These are phyloP conservation scores for Aspergillus sp. DNA, from an alignment of 2,329 filamentous ascomycete species.

Conservation along the genomic window DNA sequence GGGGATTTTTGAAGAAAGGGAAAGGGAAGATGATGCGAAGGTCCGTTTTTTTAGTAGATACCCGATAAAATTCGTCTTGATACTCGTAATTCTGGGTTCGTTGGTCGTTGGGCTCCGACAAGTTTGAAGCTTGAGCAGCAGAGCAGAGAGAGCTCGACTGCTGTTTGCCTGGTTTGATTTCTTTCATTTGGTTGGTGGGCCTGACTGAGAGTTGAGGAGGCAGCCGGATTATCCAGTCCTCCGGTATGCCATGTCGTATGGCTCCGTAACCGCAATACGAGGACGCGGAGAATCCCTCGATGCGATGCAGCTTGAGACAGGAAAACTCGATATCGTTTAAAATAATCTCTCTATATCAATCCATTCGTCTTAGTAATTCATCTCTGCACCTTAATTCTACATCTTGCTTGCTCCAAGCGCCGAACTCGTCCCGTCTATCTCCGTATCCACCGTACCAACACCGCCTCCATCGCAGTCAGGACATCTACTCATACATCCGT, in stretches of 20 bases:
- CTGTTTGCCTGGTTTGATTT: background rate
- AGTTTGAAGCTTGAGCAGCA: background rate
- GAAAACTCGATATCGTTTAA: background rate
- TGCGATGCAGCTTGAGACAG: background rate
- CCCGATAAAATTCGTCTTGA: too few species aligned
- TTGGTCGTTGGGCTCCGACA: too few species aligned
- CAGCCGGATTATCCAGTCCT: background rate
- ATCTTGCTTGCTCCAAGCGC: too few species aligned
- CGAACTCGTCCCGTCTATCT: background rate
- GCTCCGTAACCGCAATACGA: background rate
- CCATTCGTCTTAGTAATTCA: too few species aligned
- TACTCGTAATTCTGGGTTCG: too few species aligned
- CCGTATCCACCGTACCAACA: background rate
- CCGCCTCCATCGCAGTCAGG: constrained; percentile 6
- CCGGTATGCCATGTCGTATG: background rate
- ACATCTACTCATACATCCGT: background rate
- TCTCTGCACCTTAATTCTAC: too few species aligned
- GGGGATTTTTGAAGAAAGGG: background rate
- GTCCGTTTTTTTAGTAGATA: too few species aligned
- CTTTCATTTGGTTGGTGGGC: background rate
- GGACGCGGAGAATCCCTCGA: background rate
- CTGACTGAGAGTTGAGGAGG: too few species aligned
- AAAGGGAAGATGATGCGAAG: too few species aligned
- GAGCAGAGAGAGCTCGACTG: background rate
- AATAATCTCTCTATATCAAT: background rate